Conservation (phyloP, 306 rosid genomes). For the Vigna trinervia region DNA sequence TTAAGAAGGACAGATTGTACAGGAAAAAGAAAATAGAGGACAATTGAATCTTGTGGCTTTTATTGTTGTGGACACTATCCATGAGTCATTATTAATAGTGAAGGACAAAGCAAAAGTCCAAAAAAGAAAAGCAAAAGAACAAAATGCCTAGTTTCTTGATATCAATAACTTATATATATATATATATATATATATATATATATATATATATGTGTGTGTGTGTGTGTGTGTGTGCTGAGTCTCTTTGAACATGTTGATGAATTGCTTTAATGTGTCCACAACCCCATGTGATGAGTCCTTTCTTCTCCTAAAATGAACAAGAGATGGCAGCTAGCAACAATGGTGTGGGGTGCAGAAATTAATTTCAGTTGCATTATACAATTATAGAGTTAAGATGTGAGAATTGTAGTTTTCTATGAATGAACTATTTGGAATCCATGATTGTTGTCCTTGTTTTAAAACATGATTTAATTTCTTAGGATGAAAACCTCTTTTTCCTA, state of each 20-base stretch:
- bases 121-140: slow-evolving; percentile 42
- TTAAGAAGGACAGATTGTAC: slow-evolving; percentile 29
- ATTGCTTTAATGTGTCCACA: slow-evolving; percentile 44
- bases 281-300: slow-evolving; percentile 47
- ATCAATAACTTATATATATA: not conserved
- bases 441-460: slow-evolving; percentile 20
- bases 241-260: slow-evolving; percentile 42
- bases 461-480: slow-evolving; percentile 24
- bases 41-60: slow-evolving; percentile 30
- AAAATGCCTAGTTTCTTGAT: slow-evolving; percentile 43
- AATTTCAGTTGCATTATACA: not conserved
- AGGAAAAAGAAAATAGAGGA: slow-evolving; percentile 13
- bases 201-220: too few relatives aligned
- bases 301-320: slow-evolving; percentile 19
- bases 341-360: slow-evolving; percentile 4
- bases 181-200: too few relatives aligned
- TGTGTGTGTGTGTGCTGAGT: not conserved
- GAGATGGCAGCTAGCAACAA: slow-evolving; percentile 8
- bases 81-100: slow-evolving; percentile 47
- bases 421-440: slow-evolving; percentile 36
- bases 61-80: slow-evolving; percentile 44
- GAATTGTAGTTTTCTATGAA: not conserved
- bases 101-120: slow-evolving; percentile 50
- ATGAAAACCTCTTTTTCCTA: slow-evolving; percentile 30
- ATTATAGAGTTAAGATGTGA: not conserved